Evolutionary conservation across 2,329 filamentous ascomycete genomes (phyloP).

Genomic region (Fusarium sp.): DNA sequence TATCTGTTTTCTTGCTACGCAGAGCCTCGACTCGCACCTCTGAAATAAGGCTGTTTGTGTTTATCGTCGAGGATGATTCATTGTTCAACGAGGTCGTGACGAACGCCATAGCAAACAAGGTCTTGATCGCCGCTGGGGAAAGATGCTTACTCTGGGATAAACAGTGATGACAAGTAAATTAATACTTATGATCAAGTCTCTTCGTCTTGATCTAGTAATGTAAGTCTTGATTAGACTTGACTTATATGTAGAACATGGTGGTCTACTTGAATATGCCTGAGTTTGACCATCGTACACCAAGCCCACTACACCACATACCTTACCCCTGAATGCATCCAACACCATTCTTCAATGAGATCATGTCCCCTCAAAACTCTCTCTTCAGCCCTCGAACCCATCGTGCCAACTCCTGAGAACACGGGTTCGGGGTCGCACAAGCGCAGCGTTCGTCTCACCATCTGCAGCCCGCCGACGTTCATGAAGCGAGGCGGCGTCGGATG

Average conservation of each 20-base stretch:
- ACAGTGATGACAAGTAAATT: not conserved
- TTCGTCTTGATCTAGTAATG: not conserved
- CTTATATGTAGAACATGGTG: not conserved
- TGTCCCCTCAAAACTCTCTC: not conserved
- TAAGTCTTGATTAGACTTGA: not conserved
- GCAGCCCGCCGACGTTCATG: conserved; percentile 37
- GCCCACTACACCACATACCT: not conserved
- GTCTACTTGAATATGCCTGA: not conserved
- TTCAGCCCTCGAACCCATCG: not conserved
- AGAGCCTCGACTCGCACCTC: not conserved
- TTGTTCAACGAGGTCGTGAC: not conserved
- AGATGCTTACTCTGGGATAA: conserved; percentile 4
- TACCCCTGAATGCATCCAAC: not conserved
- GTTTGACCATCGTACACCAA: not conserved
- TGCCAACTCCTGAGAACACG: conserved; percentile 1
- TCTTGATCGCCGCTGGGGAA: not conserved
- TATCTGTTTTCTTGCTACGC: not conserved
- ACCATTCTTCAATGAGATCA: conserved; percentile 13
- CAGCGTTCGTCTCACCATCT: conserved; percentile 37
- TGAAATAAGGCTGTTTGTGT: not conserved
- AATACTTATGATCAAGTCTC: not conserved
- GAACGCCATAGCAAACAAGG: not conserved
- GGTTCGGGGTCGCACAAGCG: conserved; percentile 28
- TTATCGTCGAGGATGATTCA: not conserved
- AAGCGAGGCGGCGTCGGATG: conserved; percentile 44